phyloP scores from a whole-genome alignment of 1,139 yeast genomes.

The Blastobotrys indianensis region DNA sequence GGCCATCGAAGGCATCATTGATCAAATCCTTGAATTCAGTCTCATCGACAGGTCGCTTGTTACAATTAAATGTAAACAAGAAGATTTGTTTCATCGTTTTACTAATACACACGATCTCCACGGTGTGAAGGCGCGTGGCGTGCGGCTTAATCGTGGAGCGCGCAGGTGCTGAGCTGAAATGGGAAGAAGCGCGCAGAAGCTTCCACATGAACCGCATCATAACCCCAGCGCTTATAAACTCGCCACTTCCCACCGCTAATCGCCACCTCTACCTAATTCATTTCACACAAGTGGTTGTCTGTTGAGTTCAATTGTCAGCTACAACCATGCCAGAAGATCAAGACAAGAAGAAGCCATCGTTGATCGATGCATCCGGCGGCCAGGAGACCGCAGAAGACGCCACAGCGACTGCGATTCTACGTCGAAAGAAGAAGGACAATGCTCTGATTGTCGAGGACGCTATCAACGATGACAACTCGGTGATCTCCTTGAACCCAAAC shows the following conservation, averaged over 20 bases:
- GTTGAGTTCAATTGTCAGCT: too few species aligned
- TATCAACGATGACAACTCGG: constrained; percentile 92
- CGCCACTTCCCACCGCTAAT: too few species aligned
- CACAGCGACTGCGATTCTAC: constrained; percentile 94
- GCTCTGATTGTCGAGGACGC: constrained; percentile 95
- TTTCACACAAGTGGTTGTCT: too few species aligned
- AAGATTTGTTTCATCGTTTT: constrained; percentile 10
- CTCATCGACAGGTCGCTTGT: constrained; percentile 9
- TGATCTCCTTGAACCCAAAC: constrained; percentile 86
- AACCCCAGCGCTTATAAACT: too few species aligned
- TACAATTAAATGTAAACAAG: constrained; percentile 29
- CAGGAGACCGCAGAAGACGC: constrained; percentile 59
- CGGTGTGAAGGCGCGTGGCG: too few species aligned
- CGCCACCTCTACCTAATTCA: too few species aligned
- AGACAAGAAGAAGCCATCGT: constrained; percentile 21
- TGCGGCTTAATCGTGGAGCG: too few species aligned
- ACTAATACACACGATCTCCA: too few species aligned
- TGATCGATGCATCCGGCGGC: constrained; percentile 52
- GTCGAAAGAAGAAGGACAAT: constrained; percentile 97
- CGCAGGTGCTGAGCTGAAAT: too few species aligned
- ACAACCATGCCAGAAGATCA: constrained; percentile 4
- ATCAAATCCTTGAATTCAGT: constrained; percentile 2
- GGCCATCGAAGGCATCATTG: constrained; percentile 7
- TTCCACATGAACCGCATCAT: too few species aligned
- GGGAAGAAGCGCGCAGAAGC: too few species aligned